A percentile compares a stretch with the other conserved stretches of the same genome.
Conservation (phyloP, 768 basidiomycete genomes). For the Lentinula guzmanii region DNA sequence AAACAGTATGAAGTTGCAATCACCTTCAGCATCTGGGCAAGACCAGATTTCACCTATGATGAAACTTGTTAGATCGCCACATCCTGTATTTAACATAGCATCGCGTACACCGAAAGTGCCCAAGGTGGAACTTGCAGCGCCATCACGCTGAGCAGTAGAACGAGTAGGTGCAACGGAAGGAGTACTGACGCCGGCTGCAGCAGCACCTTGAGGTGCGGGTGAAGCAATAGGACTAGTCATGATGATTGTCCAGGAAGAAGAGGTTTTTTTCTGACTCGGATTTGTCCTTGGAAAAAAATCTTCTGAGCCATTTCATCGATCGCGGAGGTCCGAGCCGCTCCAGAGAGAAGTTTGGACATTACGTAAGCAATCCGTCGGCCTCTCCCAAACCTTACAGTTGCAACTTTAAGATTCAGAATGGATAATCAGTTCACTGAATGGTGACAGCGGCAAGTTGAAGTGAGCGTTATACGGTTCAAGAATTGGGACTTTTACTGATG, state of each 20-base stretch:
- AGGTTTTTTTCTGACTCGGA: constrained; percentile 5
- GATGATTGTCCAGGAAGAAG: neutral
- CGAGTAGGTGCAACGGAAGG: constrained; percentile 30
- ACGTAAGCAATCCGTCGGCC: neutral
- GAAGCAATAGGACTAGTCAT: constrained; percentile 6
- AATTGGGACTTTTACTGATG: neutral
- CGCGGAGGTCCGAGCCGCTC: neutral
- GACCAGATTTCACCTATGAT: constrained; percentile 60
- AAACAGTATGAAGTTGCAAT: constrained; percentile 5
- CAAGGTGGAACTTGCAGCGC: constrained; percentile 27
- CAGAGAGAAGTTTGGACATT: neutral
- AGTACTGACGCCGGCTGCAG: neutral
- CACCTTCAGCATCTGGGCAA: constrained; percentile 78
- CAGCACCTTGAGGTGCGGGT: constrained; percentile 1
- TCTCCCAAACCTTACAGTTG: too few relatives aligned
- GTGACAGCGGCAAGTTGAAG: neutral
- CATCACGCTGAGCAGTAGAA: constrained; percentile 29
- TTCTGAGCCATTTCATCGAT: neutral
- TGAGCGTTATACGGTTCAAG: neutral
- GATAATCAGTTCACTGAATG: too few relatives aligned
- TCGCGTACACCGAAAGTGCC: constrained; percentile 49
- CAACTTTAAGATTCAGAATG: too few relatives aligned
- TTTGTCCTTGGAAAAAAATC: neutral
- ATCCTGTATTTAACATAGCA: neutral
- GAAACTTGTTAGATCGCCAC: neutral